Conservation (phyloP, 192 early-diverging fungal species). For the Linnemannia zychae region DNA sequence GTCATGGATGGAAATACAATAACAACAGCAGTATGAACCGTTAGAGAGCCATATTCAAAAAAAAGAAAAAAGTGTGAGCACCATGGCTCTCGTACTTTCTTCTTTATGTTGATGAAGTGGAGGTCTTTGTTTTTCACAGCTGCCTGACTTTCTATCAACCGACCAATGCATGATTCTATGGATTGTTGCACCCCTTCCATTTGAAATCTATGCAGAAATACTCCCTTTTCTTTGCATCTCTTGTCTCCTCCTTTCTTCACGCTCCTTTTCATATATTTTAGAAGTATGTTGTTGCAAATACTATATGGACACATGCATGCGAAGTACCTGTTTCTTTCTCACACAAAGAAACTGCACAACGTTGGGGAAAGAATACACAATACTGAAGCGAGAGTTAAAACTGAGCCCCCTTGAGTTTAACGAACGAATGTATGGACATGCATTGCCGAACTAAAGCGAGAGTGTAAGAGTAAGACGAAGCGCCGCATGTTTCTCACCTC, state of each 20-base stretch:
- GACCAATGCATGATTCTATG: background rate
- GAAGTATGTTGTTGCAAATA: background rate
- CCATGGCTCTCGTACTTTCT: slow-evolving; percentile 10
- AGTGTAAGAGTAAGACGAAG: background rate
- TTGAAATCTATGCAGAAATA: background rate
- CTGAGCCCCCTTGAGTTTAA: slow-evolving; percentile 2
- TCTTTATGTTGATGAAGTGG: background rate
- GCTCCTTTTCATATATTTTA: background rate
- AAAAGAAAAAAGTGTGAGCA: slow-evolving; percentile 9
- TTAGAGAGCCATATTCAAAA: background rate
- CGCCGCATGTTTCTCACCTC: no score
- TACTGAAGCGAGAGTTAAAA: background rate
- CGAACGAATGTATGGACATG: background rate
- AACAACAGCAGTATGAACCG: background rate
- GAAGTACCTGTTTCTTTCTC: background rate
- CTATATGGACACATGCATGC: background rate
- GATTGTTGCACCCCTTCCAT: background rate
- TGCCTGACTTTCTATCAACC: background rate
- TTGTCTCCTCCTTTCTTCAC: background rate
- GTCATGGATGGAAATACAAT: no score
- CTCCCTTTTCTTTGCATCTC: background rate
- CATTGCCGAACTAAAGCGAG: background rate
- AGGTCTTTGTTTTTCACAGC: slow-evolving; percentile 1
- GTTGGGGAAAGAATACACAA: no score
- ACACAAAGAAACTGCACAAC: background rate